phyloP scores from a whole-genome alignment of 257 asterid genomes.

The Cordia subcordata region DNA sequence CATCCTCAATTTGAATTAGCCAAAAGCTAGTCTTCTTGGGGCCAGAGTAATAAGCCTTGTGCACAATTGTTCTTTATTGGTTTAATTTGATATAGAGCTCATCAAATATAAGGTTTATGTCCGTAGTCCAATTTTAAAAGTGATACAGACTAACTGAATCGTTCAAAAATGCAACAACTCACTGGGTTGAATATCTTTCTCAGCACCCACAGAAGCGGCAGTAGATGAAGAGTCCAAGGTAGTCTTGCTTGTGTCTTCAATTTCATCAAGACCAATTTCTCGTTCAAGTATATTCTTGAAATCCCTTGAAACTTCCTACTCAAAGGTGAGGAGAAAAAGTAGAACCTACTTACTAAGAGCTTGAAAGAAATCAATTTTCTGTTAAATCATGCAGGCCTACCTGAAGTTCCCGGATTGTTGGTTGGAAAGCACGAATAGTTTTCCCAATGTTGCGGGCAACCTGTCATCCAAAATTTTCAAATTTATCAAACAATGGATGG shows the following conservation, averaged over 20 bases:
- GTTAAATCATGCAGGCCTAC: conserved; percentile 28
- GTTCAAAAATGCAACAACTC: conserved; percentile 27
- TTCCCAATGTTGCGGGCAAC: conserved; percentile 97
- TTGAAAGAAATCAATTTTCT: conserved; percentile 2
- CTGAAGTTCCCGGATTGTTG: conserved; percentile 95
- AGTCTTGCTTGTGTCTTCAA: conserved; percentile 27
- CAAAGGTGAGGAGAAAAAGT: conserved; percentile 13
- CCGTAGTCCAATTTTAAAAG: too few species aligned
- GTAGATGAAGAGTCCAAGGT: conserved; percentile 19
- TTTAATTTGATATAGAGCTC: too few species aligned
- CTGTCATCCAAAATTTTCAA: conserved; percentile 41
- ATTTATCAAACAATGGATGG: too few species aligned
- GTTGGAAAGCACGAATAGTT: conserved; percentile 89
- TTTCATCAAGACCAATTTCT: conserved; percentile 92
- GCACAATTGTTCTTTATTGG: too few species aligned
- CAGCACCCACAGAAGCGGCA: conserved; percentile 22
- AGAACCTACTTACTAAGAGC: background rate
- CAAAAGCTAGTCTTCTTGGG: too few species aligned
- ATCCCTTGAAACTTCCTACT: conserved; percentile 91
- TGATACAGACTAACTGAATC: background rate
- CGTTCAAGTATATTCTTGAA: conserved; percentile 89
- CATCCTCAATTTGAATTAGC: too few species aligned
- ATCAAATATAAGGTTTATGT: too few species aligned
- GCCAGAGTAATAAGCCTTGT: too few species aligned
- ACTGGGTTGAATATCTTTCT: conserved; percentile 47